Base-by-base conservation (phyloP, 768 basidiomycete genomes). In the Rubroboletus satanas region DNA sequence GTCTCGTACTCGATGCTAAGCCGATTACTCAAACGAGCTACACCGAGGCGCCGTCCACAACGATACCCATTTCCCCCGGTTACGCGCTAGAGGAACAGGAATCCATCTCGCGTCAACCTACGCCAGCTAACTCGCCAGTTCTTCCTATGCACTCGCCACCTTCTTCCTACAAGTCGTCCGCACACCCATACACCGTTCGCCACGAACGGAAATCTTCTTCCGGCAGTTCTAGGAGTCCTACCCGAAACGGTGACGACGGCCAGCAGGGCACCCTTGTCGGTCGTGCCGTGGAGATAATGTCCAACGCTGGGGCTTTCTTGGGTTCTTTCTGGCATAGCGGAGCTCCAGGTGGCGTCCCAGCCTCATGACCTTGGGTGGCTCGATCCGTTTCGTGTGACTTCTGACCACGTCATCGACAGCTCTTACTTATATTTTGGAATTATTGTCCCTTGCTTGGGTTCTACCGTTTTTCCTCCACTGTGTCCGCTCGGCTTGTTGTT, bases 241-340 rank as follows among this genome's bases (percentile, higher is more conserved):
- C 48, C 5, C 63, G 69, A 61, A 44, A 53, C 35, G 60, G 55
- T 42, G 67, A 65, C 36, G 62, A 68, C 17, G 66, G 70, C 37
- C 69, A 68, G 56, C 68, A 66, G 21, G 77, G 74, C 5, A 79
- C 75, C 36, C 71, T 86, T 21, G 80, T 81, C 23, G 79, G 81
- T 15, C 75, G 82, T 45, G 84, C 91, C 23, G 88, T 85, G 18
- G 90, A 87, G 50, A 88, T 94, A 38, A 87, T 93, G 54, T 85
- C 82, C 42, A 84, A 80, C 49, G 92, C 92, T 2, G 85, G 89
- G 18, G 88, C 88, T 42, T 84, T 87, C 62, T 65, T 93, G 18
- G 88, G 90, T 21, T 74, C 79, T 21, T 72, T 85, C 55, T 85
- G 83, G 83, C 71, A 73, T 53, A 64, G 37, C 42, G 64, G 69